Base-by-base conservation (phyloP, 129 eudicot genomes). In the Silybum marianum region DNA sequence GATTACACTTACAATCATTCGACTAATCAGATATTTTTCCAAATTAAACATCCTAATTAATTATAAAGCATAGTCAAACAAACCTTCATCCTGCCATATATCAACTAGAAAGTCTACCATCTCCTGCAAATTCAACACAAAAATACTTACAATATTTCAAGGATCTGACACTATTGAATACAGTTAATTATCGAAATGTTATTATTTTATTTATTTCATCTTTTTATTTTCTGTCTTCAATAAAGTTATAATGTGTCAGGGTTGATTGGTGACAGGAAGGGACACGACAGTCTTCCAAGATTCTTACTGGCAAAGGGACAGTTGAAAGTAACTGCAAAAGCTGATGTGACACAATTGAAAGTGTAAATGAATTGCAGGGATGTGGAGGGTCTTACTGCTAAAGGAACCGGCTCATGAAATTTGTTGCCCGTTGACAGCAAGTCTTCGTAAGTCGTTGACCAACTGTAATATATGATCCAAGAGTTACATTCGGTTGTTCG, bases 31-130 rank as follows among this genome's bases (percentile, higher is more conserved):
- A 44, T 44, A 2, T 44, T 44, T 44, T 54, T 54, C 65, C 22
- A 6, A 71, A 76, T 71, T 75, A 38, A 69, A 54, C 8, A 71
- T 36, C 67, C n/a, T 77, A 30, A 30, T 28, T 26, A 51, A 30
- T 11, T 2, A 39, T 32, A 32, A 32, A 6, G 36, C 71, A 83
- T 88, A 89, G 67, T 90, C 97, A 26, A 24, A 90, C 12, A 90
- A 86, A 69, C 94, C 94, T 78, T 92, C 94, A 54, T 76, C 89
- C 14, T 84, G 86, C 97, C 97, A 92, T 6, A 85, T 92, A 65
- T 92, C 97, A 34, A 92, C 97, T 26, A 92, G 83, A 32, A 92
- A 92, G 84, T 90, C 92, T 73, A 88, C 94, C 97, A 92, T 90
- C 79, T 92, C 93, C 94, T 92, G 90, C 88, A 82, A 76, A 75